Conservation (phyloP, 78 protist species). For the Polysphondylium violaceum region DNA sequence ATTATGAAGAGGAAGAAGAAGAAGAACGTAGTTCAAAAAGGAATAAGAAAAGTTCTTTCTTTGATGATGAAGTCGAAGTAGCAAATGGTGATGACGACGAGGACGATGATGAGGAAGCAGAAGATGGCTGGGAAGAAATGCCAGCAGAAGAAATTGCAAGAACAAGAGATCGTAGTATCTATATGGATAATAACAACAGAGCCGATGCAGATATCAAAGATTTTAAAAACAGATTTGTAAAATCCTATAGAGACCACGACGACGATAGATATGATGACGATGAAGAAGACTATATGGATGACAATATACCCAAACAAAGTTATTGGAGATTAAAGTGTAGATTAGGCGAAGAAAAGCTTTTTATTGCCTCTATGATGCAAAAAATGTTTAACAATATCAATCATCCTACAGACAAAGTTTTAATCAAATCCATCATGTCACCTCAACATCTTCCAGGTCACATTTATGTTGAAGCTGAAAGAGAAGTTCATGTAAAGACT, state of each 20-base stretch:
- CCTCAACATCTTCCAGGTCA: slow-evolving; percentile 68
- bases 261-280: slow-evolving; percentile 9
- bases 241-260: neutral
- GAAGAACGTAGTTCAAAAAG: slow-evolving; percentile 6
- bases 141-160: neutral
- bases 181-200: neutral
- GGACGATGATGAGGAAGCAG: slow-evolving; percentile 45
- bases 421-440: slow-evolving; percentile 75
- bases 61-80: slow-evolving; percentile 78
- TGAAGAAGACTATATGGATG: slow-evolving; percentile 2
- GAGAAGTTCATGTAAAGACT: slow-evolving; percentile 66
- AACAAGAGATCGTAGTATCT: neutral
- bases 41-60: neutral
- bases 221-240: neutral
- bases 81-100: slow-evolving; percentile 62
- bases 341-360: slow-evolving; percentile 63
- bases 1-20: slow-evolving; percentile 49
- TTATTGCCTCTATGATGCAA: slow-evolving; percentile 78
- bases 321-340: slow-evolving; percentile 55
- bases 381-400: slow-evolving; percentile 28
- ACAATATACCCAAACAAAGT: slow-evolving; percentile 41
- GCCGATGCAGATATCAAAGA: neutral
- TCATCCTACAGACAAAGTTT: slow-evolving; percentile 1
- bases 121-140: slow-evolving; percentile 26
- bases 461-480: slow-evolving; percentile 83